Base-by-base conservation (phyloP, 805 yeast genomes). In the Kuraishia piskuri region DNA sequence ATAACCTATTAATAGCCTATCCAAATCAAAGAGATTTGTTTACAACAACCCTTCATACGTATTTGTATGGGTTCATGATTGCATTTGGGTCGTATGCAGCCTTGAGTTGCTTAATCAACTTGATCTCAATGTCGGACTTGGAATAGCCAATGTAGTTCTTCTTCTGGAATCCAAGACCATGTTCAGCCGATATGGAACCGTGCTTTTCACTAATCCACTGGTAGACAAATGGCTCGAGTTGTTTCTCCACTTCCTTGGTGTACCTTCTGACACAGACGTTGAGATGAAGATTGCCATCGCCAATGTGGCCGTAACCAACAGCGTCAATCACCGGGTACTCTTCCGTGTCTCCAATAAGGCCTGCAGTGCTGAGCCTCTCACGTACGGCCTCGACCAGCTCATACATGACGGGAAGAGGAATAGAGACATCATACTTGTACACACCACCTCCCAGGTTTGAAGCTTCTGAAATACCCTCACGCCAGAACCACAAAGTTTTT, bases 261-360 rank as follows among this genome's bases (percentile, higher is more conserved):
- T 94, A 94, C 62, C 82, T 79, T 68, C 97, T 81, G 19, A 90
- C 96, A 47, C 95, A 86, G 51, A 94, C 95, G 65, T 94, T 94
- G 65, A 94, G 79, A 68, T 94, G 99, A 63, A 94, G 74, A 70
- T 94, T 94, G 52, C 99, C 98, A 66, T 94, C 99, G 54, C 99
- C 99, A 62, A 94, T 80, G 65, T 94, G 99, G n/a, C 99, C 99
- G 63, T 92, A 94, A 0, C 99, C 99, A 59, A 92, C 84, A 10
- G 95, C 96, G 56, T 82, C 86, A 52, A 89, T 84, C 2, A 88
- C 97, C 2, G 97, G 96, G 66, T 77, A 78, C 2, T 77, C 74
- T 46, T 79, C 86, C 36, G 83, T 80, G 49, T 77, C 81, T 52
- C 86, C 88, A 22, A 84, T 70, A 53, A 92, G 70, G 1, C 78